These are phyloP conservation scores for Pseudopyrenochaeta lycopersici DNA, from an alignment of 2,329 filamentous ascomycete genomes.

Conservation along the genomic window DNA sequence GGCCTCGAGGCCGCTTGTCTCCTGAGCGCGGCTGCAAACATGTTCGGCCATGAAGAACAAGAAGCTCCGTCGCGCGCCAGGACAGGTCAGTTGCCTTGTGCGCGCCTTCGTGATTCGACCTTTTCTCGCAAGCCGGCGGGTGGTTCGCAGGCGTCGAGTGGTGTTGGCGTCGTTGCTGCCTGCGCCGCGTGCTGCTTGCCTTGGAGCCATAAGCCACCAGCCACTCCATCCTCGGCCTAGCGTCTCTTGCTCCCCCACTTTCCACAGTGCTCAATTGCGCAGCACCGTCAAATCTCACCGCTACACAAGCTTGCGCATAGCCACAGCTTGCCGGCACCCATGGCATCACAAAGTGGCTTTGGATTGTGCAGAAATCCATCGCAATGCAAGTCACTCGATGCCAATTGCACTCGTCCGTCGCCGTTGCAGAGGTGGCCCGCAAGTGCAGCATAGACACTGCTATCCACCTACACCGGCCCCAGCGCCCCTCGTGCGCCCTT, in stretches of 20 bases:
- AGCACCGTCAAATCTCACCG: slow-evolving; percentile 33
- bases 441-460: slow-evolving; percentile 7
- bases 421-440: slow-evolving; percentile 13
- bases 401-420: slow-evolving; percentile 2
- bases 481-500: slow-evolving; percentile 18
- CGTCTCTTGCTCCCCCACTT: slow-evolving; percentile 9
- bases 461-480: slow-evolving; percentile 1
- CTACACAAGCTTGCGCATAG: slow-evolving; percentile 28
- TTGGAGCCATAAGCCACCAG: slow-evolving; percentile 23
- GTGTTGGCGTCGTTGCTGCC: slow-evolving; percentile 28
- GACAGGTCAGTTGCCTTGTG: slow-evolving; percentile 18
- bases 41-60: slow-evolving; percentile 14
- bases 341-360: slow-evolving; percentile 22
- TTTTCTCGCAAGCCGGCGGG: slow-evolving; percentile 27
- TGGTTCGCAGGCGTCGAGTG: slow-evolving; percentile 24
- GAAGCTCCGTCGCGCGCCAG: slow-evolving; percentile 14
- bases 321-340: slow-evolving; percentile 22
- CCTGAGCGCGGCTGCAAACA: slow-evolving; percentile 30
- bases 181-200: slow-evolving; percentile 6
- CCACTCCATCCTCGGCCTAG: slow-evolving; percentile 25
- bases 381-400: neutral
- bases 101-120: slow-evolving; percentile 18
- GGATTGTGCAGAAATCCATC: neutral
- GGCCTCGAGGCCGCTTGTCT: slow-evolving; percentile 5
- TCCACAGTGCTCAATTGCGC: slow-evolving; percentile 24